A percentile compares a stretch with the other conserved stretches of the same genome.
phyloP scores from a whole-genome alignment of 257 asterid genomes.

The Gentiana straminea region DNA sequence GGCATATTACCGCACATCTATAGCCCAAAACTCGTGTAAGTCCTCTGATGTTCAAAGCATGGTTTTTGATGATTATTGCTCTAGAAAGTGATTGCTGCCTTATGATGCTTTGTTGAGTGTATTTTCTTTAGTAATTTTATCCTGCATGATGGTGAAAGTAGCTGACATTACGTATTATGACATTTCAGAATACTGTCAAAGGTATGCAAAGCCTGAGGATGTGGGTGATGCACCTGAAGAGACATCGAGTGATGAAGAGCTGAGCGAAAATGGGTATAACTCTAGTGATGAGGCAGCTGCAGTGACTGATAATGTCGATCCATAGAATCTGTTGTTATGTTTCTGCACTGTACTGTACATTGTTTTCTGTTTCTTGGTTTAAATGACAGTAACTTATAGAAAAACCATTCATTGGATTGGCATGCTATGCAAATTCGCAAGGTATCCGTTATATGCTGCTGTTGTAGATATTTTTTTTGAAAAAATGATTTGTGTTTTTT shows the following conservation, averaged over 20 bases:
- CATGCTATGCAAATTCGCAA: too few relatives aligned
- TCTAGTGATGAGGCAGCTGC: conserved; percentile 45
- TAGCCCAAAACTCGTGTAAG: too few relatives aligned
- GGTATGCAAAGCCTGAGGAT: conserved; percentile 88
- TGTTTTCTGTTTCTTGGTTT: conserved; percentile 16
- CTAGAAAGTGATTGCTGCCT: too few relatives aligned
- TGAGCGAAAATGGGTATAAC: conserved; percentile 64
- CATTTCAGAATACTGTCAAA: conserved; percentile 67
- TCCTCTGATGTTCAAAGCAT: too few relatives aligned
- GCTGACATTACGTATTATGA: background rate
- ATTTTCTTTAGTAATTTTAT: background rate
- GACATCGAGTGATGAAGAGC: conserved; percentile 70
- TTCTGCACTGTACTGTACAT: conserved; percentile 24
- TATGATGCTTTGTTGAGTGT: background rate
- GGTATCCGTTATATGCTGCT: too few relatives aligned
- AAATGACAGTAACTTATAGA: conserved; percentile 16
- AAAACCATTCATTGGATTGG: conserved; percentile 24
- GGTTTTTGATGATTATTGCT: too few relatives aligned
- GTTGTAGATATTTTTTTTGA: too few relatives aligned
- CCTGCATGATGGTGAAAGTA: background rate
- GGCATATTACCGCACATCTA: too few relatives aligned
- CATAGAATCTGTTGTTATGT: conserved; percentile 21
- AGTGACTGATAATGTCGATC: conserved; percentile 60
- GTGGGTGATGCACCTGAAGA: conserved; percentile 61
- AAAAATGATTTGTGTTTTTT: too few relatives aligned